A percentile compares a stretch with the other conserved stretches of the same genome.
phyloP scores from a whole-genome alignment of 2,329 filamentous ascomycete species.

The Trichoderma afroharzianum region DNA sequence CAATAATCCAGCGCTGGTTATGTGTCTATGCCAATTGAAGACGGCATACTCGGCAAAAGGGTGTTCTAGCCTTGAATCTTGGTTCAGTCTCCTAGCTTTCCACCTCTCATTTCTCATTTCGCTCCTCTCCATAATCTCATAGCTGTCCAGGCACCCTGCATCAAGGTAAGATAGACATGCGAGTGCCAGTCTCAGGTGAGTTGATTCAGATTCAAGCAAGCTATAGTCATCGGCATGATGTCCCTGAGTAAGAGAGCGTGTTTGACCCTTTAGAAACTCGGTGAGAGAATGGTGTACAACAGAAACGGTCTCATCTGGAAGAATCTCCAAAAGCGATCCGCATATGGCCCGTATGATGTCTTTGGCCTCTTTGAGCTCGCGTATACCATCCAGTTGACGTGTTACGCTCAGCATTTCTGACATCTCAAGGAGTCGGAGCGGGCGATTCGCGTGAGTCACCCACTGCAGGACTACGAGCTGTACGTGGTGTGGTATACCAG shows the following conservation, averaged over 20 bases:
- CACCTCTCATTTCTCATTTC: not conserved
- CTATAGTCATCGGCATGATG: constrained; percentile 12
- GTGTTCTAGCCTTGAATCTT: constrained; percentile 17
- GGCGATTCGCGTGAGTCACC: constrained; percentile 39
- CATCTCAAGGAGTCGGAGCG: constrained; percentile 41
- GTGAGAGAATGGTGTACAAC: constrained; percentile 48
- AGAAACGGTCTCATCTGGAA: constrained; percentile 41
- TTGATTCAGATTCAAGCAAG: constrained; percentile 19
- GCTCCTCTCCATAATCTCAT: not conserved
- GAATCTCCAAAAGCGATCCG: constrained; percentile 42
- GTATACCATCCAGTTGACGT: not conserved
- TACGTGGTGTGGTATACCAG: constrained; percentile 29
- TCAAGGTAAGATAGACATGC: constrained; percentile 18
- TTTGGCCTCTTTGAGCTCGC: constrained; percentile 26
- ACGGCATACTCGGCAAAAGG: constrained; percentile 31
- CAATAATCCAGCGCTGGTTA: constrained; percentile 14
- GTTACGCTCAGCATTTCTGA: constrained; percentile 28
- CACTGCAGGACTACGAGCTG: constrained; percentile 39
- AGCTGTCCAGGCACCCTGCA: constrained; percentile 19
- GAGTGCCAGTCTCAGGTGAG: constrained; percentile 23
- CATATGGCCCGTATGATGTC: constrained; percentile 36
- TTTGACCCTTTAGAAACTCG: constrained; percentile 37
- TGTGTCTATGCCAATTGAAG: constrained; percentile 29
- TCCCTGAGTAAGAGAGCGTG: not conserved
- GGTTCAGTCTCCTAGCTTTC: not conserved